Percentiles rank a stretch among this genome's conserved stretches.
Evolutionary conservation across 164 flowering plant genomes (phyloP).

Genomic region (Echeveria elegans): DNA sequence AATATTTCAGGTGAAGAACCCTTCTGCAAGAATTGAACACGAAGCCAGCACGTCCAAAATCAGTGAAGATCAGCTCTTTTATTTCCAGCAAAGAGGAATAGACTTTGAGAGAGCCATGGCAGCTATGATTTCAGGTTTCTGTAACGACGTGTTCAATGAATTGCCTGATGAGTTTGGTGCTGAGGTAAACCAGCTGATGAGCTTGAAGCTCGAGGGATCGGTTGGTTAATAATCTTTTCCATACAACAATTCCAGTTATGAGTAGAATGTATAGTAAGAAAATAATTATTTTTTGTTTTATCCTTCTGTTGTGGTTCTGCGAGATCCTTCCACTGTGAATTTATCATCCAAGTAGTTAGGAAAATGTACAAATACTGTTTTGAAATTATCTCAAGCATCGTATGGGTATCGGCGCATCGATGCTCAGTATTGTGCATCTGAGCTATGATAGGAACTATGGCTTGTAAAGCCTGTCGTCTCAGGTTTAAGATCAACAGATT

Average conservation of each 20-base stretch:
- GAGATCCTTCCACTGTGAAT: background rate
- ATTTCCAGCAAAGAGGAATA: constrained; percentile 91
- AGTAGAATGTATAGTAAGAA: background rate
- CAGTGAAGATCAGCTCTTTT: constrained; percentile 91
- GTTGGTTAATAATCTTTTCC: background rate
- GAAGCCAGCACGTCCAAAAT: constrained; percentile 98
- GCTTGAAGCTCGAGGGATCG: constrained; percentile 9
- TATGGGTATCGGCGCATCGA: too few relatives aligned
- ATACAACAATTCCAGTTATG: background rate
- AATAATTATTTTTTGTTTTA: background rate
- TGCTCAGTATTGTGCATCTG: too few relatives aligned
- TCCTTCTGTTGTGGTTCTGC: background rate
- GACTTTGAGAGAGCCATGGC: constrained; percentile 90
- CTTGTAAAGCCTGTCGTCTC: too few relatives aligned
- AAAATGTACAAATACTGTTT: background rate
- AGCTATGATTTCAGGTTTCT: constrained; percentile 93
- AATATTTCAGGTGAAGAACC: constrained; percentile 54
- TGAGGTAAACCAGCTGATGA: constrained; percentile 7
- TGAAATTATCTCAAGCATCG: too few relatives aligned
- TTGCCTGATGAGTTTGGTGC: constrained; percentile 7
- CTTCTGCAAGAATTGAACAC: constrained; percentile 75
- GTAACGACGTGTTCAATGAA: constrained; percentile 52
- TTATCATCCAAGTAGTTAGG: background rate
- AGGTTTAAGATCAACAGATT: too few relatives aligned
- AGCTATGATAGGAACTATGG: too few relatives aligned